Conservation (phyloP, 805 yeast genomes). For the Candida vaughaniae region DNA sequence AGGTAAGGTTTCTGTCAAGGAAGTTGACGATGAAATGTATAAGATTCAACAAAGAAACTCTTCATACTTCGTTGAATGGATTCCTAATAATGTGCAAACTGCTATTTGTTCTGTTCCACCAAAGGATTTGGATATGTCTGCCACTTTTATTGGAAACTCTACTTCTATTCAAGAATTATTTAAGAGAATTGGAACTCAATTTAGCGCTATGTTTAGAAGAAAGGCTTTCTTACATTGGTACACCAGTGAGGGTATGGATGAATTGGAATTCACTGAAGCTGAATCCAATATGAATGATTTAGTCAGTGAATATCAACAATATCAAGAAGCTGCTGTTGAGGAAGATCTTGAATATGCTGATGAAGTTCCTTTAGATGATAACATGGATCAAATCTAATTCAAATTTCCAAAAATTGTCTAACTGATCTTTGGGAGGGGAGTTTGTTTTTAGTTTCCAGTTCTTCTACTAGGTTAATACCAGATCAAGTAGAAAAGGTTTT, state of each 20-base stretch:
- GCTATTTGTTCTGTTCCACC: conserved; percentile 93
- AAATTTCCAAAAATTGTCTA: background rate
- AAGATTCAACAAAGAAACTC: conserved; percentile 80
- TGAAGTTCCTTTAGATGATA: conserved; percentile 60
- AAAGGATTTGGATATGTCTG: conserved; percentile 79
- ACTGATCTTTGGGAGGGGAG: background rate
- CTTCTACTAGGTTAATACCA: background rate
- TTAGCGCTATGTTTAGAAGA: conserved; percentile 88
- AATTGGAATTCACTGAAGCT: conserved; percentile 90
- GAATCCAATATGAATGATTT: conserved; percentile 88
- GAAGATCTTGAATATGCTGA: conserved; percentile 73
- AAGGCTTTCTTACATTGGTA: conserved; percentile 97
- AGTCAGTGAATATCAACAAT: conserved; percentile 86
- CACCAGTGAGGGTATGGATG: conserved; percentile 95
- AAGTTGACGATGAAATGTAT: conserved; percentile 91
- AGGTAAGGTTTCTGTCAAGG: conserved; percentile 89
- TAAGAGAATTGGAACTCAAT: conserved; percentile 86
- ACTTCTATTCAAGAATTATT: conserved; percentile 91
- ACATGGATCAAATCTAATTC: conserved; percentile 32
- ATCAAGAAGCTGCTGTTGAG: conserved; percentile 77
- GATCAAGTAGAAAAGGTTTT: conserved; percentile 1
- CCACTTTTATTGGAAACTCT: conserved; percentile 90
- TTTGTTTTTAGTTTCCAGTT: background rate
- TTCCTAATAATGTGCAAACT: conserved; percentile 92
- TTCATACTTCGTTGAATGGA: conserved; percentile 90